A percentile compares a stretch with the other conserved stretches of the same genome.
phyloP scores from a whole-genome alignment of 495 filamentous ascomycete genomes.

The Xylaria venustula region DNA sequence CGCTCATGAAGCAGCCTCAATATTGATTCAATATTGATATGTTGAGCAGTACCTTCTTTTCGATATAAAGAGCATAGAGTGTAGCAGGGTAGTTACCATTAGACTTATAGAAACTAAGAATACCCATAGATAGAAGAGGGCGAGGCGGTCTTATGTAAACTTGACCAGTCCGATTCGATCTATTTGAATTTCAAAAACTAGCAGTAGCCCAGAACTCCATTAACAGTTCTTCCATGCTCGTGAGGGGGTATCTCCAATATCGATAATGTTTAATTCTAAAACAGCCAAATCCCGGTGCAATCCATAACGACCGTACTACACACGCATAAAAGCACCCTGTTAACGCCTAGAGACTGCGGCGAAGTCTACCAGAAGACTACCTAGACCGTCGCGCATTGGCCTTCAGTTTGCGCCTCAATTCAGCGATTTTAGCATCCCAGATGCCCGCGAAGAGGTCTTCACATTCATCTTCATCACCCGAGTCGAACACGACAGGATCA shows the following conservation, averaged over 20 bases:
- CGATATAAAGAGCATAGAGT: too few species aligned
- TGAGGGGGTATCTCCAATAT: not conserved
- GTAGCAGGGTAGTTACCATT: too few species aligned
- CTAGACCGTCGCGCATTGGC: not conserved
- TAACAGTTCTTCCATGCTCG: not conserved
- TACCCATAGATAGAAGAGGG: not conserved
- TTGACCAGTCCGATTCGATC: not conserved
- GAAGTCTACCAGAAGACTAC: not conserved
- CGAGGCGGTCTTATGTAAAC: not conserved
- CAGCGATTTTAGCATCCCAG: constrained; percentile 73
- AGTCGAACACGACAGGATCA: constrained; percentile 72
- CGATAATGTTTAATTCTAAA: not conserved
- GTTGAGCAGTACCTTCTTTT: too few species aligned
- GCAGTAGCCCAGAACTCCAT: not conserved
- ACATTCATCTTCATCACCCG: constrained; percentile 90
- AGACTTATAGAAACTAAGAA: not conserved
- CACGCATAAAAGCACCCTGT: not conserved
- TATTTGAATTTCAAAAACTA: not conserved
- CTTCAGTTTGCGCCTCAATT: constrained; percentile 40
- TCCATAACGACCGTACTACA: too few species aligned
- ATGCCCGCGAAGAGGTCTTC: constrained; percentile 88
- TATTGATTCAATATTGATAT: too few species aligned
- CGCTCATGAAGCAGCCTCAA: not conserved
- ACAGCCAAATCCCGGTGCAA: not conserved
- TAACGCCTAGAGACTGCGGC: not conserved